Percentiles rank a stretch among this genome's conserved stretches.
These are phyloP conservation scores for Pulveroboletus ravenelii DNA, from an alignment of 768 basidiomycete species.

Conservation along the genomic window DNA sequence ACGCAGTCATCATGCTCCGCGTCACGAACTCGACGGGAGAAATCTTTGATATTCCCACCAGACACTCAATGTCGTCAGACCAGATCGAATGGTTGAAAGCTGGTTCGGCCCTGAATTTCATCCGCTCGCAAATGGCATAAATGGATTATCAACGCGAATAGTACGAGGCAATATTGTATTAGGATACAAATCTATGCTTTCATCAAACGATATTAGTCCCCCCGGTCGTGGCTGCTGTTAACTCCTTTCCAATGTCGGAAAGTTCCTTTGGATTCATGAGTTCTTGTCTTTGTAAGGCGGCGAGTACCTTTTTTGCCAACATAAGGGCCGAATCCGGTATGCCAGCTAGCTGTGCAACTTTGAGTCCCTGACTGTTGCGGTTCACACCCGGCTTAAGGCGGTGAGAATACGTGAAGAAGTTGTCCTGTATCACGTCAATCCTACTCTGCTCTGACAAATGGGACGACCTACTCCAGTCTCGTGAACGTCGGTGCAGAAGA, in stretches of 20 bases:
- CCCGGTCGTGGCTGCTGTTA: slow-evolving; percentile 14
- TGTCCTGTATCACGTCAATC: slow-evolving; percentile 44
- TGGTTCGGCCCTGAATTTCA: slow-evolving; percentile 88
- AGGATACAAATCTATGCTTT: neutral
- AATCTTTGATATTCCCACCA: slow-evolving; percentile 62
- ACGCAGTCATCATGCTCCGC: slow-evolving; percentile 45
- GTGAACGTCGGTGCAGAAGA: slow-evolving; percentile 87
- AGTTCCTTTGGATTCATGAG: slow-evolving; percentile 27
- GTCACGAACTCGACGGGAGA: slow-evolving; percentile 66
- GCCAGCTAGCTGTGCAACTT: slow-evolving; percentile 84
- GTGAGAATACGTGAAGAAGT: slow-evolving; percentile 81
- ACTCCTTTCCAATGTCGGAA: slow-evolving; percentile 28
- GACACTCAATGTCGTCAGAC: slow-evolving; percentile 87
- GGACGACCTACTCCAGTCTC: slow-evolving; percentile 59
- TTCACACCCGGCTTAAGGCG: slow-evolving; percentile 79
- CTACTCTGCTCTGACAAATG: neutral
- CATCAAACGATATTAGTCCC: neutral
- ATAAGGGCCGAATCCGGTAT: slow-evolving; percentile 61
- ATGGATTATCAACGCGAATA: neutral
- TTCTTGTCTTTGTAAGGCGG: slow-evolving; percentile 31
- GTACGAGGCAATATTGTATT: neutral
- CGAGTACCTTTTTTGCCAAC: slow-evolving; percentile 55
- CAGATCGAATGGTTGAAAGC: slow-evolving; percentile 87
- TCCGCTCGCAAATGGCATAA: slow-evolving; percentile 53
- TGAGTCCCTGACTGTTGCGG: slow-evolving; percentile 84